Conservation (phyloP, 177 flowering plant species). For the Vitis hybrid region DNA sequence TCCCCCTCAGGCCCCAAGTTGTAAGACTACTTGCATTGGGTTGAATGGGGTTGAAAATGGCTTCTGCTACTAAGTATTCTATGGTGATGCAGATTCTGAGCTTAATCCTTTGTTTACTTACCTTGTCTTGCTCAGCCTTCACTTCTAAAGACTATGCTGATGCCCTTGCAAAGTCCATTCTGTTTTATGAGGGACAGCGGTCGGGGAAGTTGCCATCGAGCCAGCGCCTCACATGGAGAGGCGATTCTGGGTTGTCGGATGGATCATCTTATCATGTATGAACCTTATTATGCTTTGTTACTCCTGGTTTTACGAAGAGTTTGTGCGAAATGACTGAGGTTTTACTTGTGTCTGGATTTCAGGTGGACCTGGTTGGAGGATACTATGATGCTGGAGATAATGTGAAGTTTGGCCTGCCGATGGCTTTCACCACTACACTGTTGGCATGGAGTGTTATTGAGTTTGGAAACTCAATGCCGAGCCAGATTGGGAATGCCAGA, state of each 20-base stretch:
- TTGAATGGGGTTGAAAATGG: conserved; percentile 10
- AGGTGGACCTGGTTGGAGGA: conserved; percentile 90
- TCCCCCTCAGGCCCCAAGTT: not conserved
- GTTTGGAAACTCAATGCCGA: conserved; percentile 67
- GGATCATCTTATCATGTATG: conserved; percentile 69
- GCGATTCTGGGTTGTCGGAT: conserved; percentile 68
- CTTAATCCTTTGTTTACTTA: conserved; percentile 16
- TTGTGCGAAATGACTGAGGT: not conserved
- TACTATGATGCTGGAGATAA: conserved; percentile 96
- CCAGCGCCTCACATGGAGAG: conserved; percentile 78
- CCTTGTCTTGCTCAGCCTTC: conserved; percentile 36
- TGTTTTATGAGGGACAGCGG: conserved; percentile 88
- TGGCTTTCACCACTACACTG: conserved; percentile 94
- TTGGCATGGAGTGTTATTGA: conserved; percentile 90
- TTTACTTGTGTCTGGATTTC: conserved; percentile 10
- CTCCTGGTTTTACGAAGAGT: not conserved
- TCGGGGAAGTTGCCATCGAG: conserved; percentile 73
- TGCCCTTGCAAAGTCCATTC: conserved; percentile 77
- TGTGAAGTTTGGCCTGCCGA: conserved; percentile 89
- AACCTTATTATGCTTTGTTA: not conserved
- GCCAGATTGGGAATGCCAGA: conserved; percentile 56
- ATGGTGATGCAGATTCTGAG: conserved; percentile 18
- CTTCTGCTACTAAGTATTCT: conserved; percentile 8
- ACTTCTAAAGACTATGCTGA: conserved; percentile 44
- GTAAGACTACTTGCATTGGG: not conserved